Conservation (phyloP, 2,329 filamentous ascomycete species). For the Colletotrichum trifolii region DNA sequence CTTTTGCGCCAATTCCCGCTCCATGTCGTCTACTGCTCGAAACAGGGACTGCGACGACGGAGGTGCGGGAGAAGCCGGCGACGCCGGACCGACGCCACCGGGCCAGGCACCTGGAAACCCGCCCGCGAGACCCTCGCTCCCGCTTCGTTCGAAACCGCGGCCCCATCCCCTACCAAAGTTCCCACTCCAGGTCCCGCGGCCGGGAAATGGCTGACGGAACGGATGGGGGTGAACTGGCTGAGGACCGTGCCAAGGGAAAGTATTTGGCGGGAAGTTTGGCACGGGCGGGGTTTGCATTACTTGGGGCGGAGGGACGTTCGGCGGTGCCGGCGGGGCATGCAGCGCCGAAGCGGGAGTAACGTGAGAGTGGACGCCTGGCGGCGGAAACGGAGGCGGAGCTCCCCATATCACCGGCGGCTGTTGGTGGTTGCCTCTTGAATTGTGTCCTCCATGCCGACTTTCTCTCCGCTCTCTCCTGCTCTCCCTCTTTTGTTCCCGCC, state of each 20-base stretch:
- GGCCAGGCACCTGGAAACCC: conserved; percentile 24
- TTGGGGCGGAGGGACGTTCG: conserved; percentile 6
- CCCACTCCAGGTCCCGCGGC: conserved; percentile 5
- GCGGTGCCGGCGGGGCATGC: conserved; percentile 2
- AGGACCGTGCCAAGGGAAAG: conserved; percentile 14
- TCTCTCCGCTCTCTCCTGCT: conserved; percentile 45
- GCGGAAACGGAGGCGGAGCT: conserved; percentile 13
- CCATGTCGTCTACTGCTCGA: conserved; percentile 16
- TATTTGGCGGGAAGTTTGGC: neutral
- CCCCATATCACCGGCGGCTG: conserved; percentile 18
- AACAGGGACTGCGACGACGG: conserved; percentile 28
- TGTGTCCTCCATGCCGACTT: conserved; percentile 35
- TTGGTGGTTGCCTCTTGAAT: conserved; percentile 17
- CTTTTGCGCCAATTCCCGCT: conserved; percentile 15
- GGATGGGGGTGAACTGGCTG: neutral
- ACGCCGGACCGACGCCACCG: neutral
- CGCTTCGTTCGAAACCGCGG: neutral
- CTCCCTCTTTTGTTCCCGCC: conserved; percentile 45
- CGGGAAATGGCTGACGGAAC: conserved; percentile 4
- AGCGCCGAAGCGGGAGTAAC: conserved; percentile 3
- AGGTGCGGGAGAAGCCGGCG: neutral
- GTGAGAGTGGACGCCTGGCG: conserved; percentile 17
- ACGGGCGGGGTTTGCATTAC: neutral
- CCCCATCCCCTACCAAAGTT: conserved; percentile 28
- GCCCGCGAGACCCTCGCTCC: neutral